Evolutionary conservation across 2,329 filamentous ascomycete genomes (phyloP).

Genomic region (Knufia petricola): DNA sequence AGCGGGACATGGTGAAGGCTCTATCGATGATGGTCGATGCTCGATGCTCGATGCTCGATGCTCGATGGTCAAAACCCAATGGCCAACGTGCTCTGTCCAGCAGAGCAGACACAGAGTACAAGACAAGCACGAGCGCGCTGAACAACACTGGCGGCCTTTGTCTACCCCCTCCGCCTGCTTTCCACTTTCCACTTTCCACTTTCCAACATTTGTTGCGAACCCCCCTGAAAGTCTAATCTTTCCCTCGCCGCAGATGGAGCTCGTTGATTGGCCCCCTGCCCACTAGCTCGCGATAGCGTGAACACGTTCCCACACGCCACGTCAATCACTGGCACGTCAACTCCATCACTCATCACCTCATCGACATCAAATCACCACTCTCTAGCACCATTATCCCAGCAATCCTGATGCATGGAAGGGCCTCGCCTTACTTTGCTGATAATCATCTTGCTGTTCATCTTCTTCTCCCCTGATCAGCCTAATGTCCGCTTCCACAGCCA

Average conservation of each 20-base stretch:
- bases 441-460: slow-evolving; percentile 44
- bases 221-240: background rate
- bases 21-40: too few relatives aligned
- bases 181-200: too few relatives aligned
- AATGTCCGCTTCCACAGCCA: slow-evolving; percentile 13
- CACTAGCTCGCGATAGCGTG: background rate
- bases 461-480: slow-evolving; percentile 38
- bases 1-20: background rate
- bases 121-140: too few relatives aligned
- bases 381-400: background rate
- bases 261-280: background rate
- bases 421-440: slow-evolving; percentile 41
- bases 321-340: slow-evolving; percentile 1
- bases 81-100: slow-evolving; percentile 4
- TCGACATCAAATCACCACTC: background rate
- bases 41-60: too few relatives aligned
- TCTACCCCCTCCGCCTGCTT: too few relatives aligned
- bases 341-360: background rate
- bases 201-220: background rate
- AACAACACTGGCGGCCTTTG: too few relatives aligned
- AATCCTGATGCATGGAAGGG: slow-evolving; percentile 19
- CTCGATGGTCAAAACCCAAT: too few relatives aligned
- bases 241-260: background rate
- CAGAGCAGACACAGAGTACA: background rate
- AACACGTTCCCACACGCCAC: background rate